These are phyloP conservation scores for Rhizopogon parksii DNA, from an alignment of 1,284 basidiomycete genomes.

Conservation along the genomic window DNA sequence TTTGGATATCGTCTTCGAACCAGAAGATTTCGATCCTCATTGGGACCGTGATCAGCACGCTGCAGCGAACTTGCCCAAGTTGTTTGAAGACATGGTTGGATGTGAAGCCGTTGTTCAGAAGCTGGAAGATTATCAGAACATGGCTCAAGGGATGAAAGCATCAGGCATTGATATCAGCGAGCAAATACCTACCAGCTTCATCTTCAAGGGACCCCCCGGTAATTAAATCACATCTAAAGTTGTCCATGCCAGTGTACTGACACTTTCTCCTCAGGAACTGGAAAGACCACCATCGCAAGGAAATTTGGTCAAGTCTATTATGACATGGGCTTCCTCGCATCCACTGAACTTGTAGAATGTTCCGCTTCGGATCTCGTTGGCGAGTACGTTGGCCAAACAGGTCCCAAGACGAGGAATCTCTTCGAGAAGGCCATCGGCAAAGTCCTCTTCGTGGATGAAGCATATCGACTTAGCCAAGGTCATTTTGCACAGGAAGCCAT, in stretches of 20 bases:
- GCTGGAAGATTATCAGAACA: slow-evolving; percentile 39
- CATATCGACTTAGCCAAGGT: slow-evolving; percentile 47
- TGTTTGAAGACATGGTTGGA: slow-evolving; percentile 53
- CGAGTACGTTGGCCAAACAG: slow-evolving; percentile 57
- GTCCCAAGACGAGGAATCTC: slow-evolving; percentile 45
- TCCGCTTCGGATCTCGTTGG: slow-evolving; percentile 58
- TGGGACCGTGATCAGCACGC: slow-evolving; percentile 39
- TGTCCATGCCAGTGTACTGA: neutral
- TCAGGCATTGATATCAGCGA: slow-evolving; percentile 34
- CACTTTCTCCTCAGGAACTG: slow-evolving; percentile 24
- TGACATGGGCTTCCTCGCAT: slow-evolving; percentile 53
- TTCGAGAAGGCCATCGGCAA: slow-evolving; percentile 51
- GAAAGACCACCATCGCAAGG: slow-evolving; percentile 39
- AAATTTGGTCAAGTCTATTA: slow-evolving; percentile 49
- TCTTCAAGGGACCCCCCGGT: slow-evolving; percentile 63
- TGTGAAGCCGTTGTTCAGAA: slow-evolving; percentile 41
- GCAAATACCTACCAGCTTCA: slow-evolving; percentile 50
- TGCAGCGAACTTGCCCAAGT: slow-evolving; percentile 36
- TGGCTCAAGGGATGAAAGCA: slow-evolving; percentile 33
- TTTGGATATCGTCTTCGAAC: slow-evolving; percentile 38
- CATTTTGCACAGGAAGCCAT: slow-evolving; percentile 54
- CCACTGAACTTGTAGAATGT: slow-evolving; percentile 47
- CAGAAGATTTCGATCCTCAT: slow-evolving; percentile 51
- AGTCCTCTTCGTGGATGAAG: slow-evolving; percentile 57
- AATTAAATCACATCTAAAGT: neutral